Conservation (phyloP, 2,329 filamentous ascomycete genomes). For the Amauroascus niger region DNA sequence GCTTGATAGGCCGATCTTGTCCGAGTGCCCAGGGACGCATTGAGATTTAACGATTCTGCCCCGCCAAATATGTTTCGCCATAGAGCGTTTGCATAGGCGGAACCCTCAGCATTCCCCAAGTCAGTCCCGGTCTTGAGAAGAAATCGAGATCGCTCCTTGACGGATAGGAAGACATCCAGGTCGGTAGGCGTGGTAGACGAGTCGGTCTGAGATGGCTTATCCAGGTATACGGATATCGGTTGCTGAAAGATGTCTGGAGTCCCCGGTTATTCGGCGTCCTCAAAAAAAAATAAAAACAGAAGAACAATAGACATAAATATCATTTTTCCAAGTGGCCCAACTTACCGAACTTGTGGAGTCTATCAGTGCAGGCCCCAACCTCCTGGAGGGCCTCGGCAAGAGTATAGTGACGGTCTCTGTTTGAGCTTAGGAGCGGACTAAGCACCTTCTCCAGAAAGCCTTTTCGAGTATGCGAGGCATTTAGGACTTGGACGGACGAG, state of each 20-base stretch:
- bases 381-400: slow-evolving; percentile 68
- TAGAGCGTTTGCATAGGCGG: slow-evolving; percentile 77
- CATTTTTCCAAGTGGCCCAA: not conserved
- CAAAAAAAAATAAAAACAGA: no score
- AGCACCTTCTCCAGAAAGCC: slow-evolving; percentile 76
- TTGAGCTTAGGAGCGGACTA: slow-evolving; percentile 61
- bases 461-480: slow-evolving; percentile 71
- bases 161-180: slow-evolving; percentile 68
- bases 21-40: slow-evolving; percentile 79
- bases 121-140: slow-evolving; percentile 92
- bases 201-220: slow-evolving; percentile 60
- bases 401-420: slow-evolving; percentile 59
- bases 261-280: not conserved
- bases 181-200: slow-evolving; percentile 64
- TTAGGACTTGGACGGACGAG: slow-evolving; percentile 72
- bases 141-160: slow-evolving; percentile 69
- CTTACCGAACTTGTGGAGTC: slow-evolving; percentile 70
- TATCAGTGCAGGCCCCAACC: slow-evolving; percentile 59
- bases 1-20: slow-evolving; percentile 88
- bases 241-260: slow-evolving; percentile 71
- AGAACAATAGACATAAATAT: not conserved
- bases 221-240: slow-evolving; percentile 71
- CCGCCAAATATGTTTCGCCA: slow-evolving; percentile 92
- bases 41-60: slow-evolving; percentile 77
- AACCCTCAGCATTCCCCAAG: slow-evolving; percentile 85